Conservation (phyloP, 2,329 filamentous ascomycete genomes). For the Phaeosphaeriaceae sp. region DNA sequence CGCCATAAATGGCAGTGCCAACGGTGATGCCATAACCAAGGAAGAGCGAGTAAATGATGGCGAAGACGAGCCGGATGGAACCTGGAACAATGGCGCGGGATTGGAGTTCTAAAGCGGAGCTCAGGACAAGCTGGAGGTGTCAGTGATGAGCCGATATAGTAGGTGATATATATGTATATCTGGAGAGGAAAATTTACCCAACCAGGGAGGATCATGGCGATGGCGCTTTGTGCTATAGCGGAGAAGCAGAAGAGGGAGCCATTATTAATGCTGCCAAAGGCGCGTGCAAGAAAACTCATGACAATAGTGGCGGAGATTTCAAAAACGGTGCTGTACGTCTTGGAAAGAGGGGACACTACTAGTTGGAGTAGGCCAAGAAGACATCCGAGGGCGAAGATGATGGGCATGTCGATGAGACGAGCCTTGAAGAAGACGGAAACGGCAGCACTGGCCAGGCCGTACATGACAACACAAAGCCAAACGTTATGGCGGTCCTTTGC, state of each 20-base stretch:
- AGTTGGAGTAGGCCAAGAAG: constrained; percentile 78
- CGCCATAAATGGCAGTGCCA: constrained; percentile 55
- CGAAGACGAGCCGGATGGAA: constrained; percentile 57
- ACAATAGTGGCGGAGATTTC: constrained; percentile 55
- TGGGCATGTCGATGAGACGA: constrained; percentile 75
- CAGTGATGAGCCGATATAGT: not conserved
- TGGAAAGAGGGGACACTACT: constrained; percentile 73
- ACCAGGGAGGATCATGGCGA: constrained; percentile 57
- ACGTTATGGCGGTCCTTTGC: constrained; percentile 60
- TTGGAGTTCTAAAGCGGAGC: constrained; percentile 56
- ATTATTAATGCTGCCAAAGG: constrained; percentile 54
- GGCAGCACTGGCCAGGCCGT: constrained; percentile 74
- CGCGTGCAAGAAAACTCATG: constrained; percentile 56
- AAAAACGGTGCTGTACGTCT: constrained; percentile 65
- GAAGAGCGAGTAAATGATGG: constrained; percentile 59
- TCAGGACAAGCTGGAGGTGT: constrained; percentile 48
- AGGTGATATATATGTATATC: too few relatives aligned
- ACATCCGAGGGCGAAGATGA: constrained; percentile 77
- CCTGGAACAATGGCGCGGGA: constrained; percentile 55
- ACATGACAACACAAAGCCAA: constrained; percentile 65
- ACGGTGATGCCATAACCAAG: constrained; percentile 59
- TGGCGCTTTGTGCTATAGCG: constrained; percentile 56
- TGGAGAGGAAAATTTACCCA: constrained; percentile 32
- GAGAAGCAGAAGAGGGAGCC: constrained; percentile 56
- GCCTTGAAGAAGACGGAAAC: constrained; percentile 82